Evolutionary conservation across 2,329 filamentous ascomycete species (phyloP), one percentile per base, ranked within the genome.

Genomic region (Monascus ruber): DNA sequence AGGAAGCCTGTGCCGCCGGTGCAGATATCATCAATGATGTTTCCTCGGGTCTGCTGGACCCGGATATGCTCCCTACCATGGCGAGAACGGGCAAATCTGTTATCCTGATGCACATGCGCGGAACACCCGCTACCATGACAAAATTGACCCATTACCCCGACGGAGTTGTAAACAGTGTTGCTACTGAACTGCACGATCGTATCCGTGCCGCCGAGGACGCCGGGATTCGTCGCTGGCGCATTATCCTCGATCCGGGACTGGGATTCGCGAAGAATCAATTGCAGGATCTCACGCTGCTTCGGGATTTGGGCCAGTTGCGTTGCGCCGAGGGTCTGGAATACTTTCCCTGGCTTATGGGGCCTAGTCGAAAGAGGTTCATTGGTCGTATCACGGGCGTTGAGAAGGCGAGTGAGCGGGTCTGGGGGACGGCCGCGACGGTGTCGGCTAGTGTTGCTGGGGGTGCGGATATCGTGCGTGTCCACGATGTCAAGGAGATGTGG

Each of bases 11-110:
- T 41, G 65, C 70, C 25, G 84, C 81, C 4, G 91, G 91, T 37
- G 89, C 88, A 5, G 81, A 95, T 58, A 83, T 98, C 46, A 78
- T 98, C 65, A 98, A 98, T 64, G 91, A 98, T 60, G 80, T 98
- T 29, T 93, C 86, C 0, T 86, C 82, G 1, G 91, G 91, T 3
- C 57, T 70, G 4, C 69, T 94, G 37, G 91, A 96, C 58, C 66
- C 76, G 0, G 72, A 74, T 1, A 96, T 98, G 87, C 74, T 98
- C 1, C 53, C 78, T 9, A 87, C 84, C 0, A 81, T 89, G 45
- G 89, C 85, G 0, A 70, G 73, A 4, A 73, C 91, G 0, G 81
- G 84, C 29, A 85, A 81, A 51, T 86, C 87, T 2, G 79, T 95
- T 27, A 71, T 79, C 47, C 72, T 95, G 37, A 94, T 93, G 85